A percentile compares a stretch with the other conserved stretches of the same genome.
Evolutionary conservation across 176 grass and related monocot species (phyloP).

Genomic region (Saccharum officinarum): DNA sequence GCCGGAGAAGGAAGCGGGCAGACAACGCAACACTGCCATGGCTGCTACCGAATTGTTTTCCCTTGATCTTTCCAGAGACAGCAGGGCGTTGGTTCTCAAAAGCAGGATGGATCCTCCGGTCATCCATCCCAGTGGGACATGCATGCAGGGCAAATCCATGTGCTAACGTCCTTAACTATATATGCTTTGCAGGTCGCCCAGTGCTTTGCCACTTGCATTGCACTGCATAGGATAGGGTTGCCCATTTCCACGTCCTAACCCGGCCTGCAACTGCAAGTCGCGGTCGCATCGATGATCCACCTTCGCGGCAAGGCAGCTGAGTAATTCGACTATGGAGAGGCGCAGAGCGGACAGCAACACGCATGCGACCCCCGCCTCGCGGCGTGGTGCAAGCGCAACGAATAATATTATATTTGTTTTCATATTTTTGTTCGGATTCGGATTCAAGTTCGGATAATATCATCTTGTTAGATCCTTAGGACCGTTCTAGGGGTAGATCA

Average conservation of each 20-base stretch:
- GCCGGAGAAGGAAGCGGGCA: background rate
- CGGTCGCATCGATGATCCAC: background rate
- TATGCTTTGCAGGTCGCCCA: slow-evolving; percentile 9
- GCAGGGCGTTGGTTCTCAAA: slow-evolving; percentile 5
- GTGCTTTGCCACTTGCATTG: too few species aligned
- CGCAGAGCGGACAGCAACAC: slow-evolving; percentile 15
- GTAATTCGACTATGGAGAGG: background rate
- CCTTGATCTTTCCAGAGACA: slow-evolving; percentile 7
- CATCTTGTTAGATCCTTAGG: too few species aligned
- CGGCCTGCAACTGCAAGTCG: background rate
- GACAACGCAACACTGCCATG: background rate
- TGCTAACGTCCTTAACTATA: slow-evolving; percentile 22
- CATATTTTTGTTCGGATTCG: too few species aligned
- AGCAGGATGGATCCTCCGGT: background rate
- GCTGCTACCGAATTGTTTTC: background rate
- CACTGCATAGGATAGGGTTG: too few species aligned
- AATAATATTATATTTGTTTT: too few species aligned
- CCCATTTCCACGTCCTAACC: background rate
- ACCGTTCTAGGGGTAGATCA: too few species aligned
- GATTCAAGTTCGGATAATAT: too few species aligned
- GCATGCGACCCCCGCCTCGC: background rate
- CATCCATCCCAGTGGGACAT: background rate
- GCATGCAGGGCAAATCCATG: slow-evolving; percentile 27
- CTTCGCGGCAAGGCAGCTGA: background rate
- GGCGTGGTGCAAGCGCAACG: background rate